Conservation (phyloP, 768 basidiomycete genomes). For the Serpula lacrymans region DNA sequence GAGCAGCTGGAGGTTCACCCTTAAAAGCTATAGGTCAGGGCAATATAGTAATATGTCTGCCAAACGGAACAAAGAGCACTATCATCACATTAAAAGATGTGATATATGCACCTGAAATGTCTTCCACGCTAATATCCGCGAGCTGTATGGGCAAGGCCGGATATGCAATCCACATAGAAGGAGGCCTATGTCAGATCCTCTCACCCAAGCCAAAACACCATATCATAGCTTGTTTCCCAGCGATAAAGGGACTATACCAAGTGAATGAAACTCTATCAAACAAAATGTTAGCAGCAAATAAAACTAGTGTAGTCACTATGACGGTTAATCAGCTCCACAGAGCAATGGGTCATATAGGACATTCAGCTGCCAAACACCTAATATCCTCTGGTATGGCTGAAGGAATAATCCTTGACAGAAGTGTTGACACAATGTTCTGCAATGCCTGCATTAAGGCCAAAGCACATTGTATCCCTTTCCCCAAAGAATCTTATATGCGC, state of each 20-base stretch:
- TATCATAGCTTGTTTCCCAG: too few relatives aligned
- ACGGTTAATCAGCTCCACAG: neutral
- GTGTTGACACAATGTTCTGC: constrained; percentile 20
- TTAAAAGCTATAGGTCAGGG: neutral
- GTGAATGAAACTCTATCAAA: too few relatives aligned
- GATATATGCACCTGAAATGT: neutral
- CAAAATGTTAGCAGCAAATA: neutral
- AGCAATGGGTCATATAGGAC: neutral
- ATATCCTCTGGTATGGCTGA: constrained; percentile 11
- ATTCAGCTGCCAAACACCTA: neutral
- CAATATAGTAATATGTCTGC: neutral
- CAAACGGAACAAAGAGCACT: neutral
- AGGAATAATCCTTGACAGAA: constrained; percentile 23
- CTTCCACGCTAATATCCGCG: neutral
- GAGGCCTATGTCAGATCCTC: too few relatives aligned
- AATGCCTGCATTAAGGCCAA: constrained; percentile 30
- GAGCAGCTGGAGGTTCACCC: too few relatives aligned
- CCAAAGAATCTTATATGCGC: too few relatives aligned
- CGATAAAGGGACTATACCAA: too few relatives aligned
- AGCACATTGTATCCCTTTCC: too few relatives aligned
- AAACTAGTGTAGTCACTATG: neutral
- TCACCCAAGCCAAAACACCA: too few relatives aligned
- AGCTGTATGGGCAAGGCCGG: neutral
- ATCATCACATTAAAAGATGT: neutral
- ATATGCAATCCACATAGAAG: too few relatives aligned